Conservation (phyloP, 2,329 filamentous ascomycete species). For the Thielaviopsis populi region DNA sequence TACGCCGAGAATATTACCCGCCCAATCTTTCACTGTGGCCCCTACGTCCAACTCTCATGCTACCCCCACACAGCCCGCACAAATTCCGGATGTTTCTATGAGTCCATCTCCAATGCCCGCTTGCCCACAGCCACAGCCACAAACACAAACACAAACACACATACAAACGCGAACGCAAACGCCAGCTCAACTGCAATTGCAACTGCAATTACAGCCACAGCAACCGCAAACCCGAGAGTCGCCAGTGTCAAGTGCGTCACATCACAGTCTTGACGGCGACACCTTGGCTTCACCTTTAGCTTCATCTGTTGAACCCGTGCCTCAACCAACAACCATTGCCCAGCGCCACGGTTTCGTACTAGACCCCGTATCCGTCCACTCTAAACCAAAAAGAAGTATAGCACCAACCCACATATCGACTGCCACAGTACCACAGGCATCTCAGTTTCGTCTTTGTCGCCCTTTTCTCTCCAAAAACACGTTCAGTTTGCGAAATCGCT, state of each 20-base stretch:
- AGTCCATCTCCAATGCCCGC: neutral
- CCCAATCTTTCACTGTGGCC: neutral
- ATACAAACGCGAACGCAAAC: neutral
- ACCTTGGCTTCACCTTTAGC: neutral
- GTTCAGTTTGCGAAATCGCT: constrained; percentile 8
- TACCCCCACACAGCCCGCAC: neutral
- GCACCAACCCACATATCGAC: neutral
- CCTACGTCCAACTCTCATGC: neutral
- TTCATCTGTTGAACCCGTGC: neutral
- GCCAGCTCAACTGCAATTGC: neutral
- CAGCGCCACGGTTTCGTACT: neutral
- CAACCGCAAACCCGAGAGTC: neutral
- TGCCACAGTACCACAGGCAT: neutral
- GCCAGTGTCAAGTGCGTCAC: neutral
- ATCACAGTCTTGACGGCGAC: no score
- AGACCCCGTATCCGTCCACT: neutral
- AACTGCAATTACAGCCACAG: neutral
- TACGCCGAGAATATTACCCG: neutral
- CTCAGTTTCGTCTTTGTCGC: constrained; percentile 18
- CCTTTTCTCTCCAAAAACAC: constrained; percentile 16
- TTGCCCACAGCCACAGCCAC: neutral
- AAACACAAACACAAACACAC: neutral
- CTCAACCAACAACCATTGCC: neutral
- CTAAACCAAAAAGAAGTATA: neutral
- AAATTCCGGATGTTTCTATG: neutral